phyloP scores from a whole-genome alignment of 2,329 filamentous ascomycete species.

The Sphaerulina populicola region DNA sequence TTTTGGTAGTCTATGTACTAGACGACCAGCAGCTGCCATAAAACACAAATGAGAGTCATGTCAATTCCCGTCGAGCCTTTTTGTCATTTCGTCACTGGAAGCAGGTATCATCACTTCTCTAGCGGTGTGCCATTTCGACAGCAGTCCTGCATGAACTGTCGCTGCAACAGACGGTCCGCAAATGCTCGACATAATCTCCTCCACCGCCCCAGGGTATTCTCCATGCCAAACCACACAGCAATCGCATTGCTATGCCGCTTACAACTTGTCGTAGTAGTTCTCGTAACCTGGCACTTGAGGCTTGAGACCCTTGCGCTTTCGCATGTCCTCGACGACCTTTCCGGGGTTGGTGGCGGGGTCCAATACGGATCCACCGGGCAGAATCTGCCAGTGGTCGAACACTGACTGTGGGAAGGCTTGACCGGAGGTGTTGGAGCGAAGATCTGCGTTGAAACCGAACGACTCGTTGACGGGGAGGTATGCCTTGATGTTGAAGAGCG shows the following conservation, averaged over 20 bases:
- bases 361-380: conserved; percentile 86
- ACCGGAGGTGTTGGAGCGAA: conserved; percentile 84
- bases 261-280: conserved; percentile 50
- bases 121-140: conserved; percentile 15
- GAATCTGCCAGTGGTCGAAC: conserved; percentile 97
- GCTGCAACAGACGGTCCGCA: conserved; percentile 17
- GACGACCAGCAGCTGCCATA: conserved; percentile 18
- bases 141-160: conserved; percentile 12
- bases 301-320: conserved; percentile 99
- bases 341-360: conserved; percentile 76
- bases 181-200: conserved; percentile 17
- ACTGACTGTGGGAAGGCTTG: conserved; percentile 99
- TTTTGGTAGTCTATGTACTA: conserved; percentile 17
- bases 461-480: conserved; percentile 96
- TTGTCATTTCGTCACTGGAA: conserved; percentile 16
- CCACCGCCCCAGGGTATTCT: conserved; percentile 10
- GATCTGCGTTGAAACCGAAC: conserved; percentile 97
- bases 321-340: conserved; percentile 75
- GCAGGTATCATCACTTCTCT: conserved; percentile 14
- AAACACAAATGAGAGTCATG: conserved; percentile 23
- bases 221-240: conserved; percentile 8
- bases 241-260: conserved; percentile 19
- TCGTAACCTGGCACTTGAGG: conserved; percentile 82
- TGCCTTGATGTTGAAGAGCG: conserved; percentile 98
- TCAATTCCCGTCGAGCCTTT: conserved; percentile 13